Evolutionary conservation across 2,329 filamentous ascomycete genomes (phyloP), one percentile per base, ranked within the genome.

Genomic region (Diaporthe citrichinensis): DNA sequence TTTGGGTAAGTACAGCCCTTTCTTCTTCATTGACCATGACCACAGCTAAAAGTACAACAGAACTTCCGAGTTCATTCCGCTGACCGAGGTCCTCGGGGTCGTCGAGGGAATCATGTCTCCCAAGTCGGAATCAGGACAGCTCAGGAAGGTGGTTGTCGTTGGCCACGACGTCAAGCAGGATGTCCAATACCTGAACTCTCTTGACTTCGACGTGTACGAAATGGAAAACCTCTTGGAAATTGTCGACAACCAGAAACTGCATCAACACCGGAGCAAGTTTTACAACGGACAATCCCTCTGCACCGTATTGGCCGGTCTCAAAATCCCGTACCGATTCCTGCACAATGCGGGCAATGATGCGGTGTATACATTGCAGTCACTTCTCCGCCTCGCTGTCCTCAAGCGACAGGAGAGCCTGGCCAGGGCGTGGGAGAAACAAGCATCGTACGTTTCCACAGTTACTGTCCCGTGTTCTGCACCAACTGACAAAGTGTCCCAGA

Each of bases 311-410:
- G 80, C 83, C 8, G 88, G 93, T 8, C 86, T 98, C 39, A 90
- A 89, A 3, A 90, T 97, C 12, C 79, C 84, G 0, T 90, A 87
- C 57, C 90, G 87, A 83, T 88, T 94, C 79, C 86, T 96, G n/a
- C 95, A 98, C 83, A 98, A 98, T 80, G 95, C 93, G 0, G 92
- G 95, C 2, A 98, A 98, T 78, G 95, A 98, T 81, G 95, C 95
- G 0, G 89, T 92, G 1, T 97, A 94, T 81, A 96, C 95, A 0
- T 84, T 98, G 77, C 92, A 93, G 77, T 93, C 92, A 10, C 90
- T 97, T 87, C 82, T 98, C 9, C 90, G 86, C 7, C 89, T 95
- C 76, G 88, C 87, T 25, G 82, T 87, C 2, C 77, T 80, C 10
- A 82, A 81, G 36, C 82, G 85, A 1, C 72, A 80, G 68, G 62